Conservation (phyloP, 192 early-diverging fungal genomes). For the Linnemannia exigua region DNA sequence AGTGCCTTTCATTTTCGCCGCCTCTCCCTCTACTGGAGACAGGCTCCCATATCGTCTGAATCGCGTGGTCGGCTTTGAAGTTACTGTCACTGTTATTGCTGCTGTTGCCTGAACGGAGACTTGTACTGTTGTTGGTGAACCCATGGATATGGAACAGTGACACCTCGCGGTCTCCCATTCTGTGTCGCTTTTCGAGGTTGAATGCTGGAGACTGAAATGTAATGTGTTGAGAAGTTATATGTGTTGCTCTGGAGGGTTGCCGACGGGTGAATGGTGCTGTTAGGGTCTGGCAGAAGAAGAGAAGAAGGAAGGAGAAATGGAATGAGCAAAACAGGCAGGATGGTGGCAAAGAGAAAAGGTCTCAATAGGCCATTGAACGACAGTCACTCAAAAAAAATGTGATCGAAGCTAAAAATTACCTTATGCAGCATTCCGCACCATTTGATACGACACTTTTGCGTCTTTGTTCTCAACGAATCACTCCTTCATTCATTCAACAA, state of each 20-base stretch:
- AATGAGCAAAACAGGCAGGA: not conserved
- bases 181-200: too few species aligned
- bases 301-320: not conserved
- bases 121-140: not conserved
- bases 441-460: too few species aligned
- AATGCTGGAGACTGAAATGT: too few species aligned
- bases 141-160: slow-evolving; percentile 47
- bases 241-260: too few species aligned
- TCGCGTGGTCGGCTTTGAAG: slow-evolving; percentile 37
- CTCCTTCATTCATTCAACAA: not conserved
- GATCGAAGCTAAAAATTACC: not conserved
- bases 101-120: not conserved
- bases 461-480: too few species aligned
- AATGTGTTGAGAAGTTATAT: too few species aligned
- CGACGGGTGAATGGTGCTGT: too few species aligned
- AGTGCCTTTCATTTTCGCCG: slow-evolving; percentile 18
- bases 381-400: not conserved
- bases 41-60: slow-evolving; percentile 48
- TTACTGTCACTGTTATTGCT: too few species aligned
- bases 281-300: not conserved
- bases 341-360: not conserved
- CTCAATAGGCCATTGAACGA: not conserved
- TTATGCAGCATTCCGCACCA: not conserved
- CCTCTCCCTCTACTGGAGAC: not conserved
- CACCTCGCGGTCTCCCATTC: slow-evolving; percentile 3